Base-by-base conservation (phyloP, 2,329 filamentous ascomycete species). In the Colletotrichum coccodes region DNA sequence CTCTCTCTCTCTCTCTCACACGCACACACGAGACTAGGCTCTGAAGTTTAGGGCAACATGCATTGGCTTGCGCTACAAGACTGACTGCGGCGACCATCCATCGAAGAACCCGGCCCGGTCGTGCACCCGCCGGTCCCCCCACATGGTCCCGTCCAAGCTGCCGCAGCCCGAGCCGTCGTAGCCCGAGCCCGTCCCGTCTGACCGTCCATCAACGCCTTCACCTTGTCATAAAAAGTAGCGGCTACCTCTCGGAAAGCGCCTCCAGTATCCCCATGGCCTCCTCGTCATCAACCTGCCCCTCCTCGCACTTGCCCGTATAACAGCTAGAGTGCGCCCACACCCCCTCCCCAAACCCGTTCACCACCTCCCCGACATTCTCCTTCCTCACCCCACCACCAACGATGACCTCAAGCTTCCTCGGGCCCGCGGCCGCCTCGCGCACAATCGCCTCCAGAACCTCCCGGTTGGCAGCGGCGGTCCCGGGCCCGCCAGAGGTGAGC, bases 401-500 rank as follows among this genome's bases (percentile, higher is more conserved):
- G 16, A 89, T 80, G 52, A 89, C 75, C 73, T 89, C 82, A 2
- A 88, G 72, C 21, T 72, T 68, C 6, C n/a, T 26, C 21, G 32
- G 26, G 6, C 30, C 56, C 56, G 60, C 46, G 16, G 18, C 5
- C 52, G 76, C 75, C 26, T 67, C 72, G 2, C 65, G 59, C 4
- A 82, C 77, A 30, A 89, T 78, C 5, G 54, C 66, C 18, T 71
- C 72, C 47, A 89, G 73, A 18, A 70, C 73, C 2, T 72, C 72
- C 16, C 80, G 32, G 65, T 89, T 85, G 4, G 77, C 78, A 14
- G 74, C 68, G 3, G 82, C 83, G 46, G 74, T 72, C 1, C 84
- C 83, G 1, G 73, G 67, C 0, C 87, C 87, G 8, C 87, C 87
- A 0, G 86, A 84, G 1, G 87, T 89, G 66, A 90, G 76, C 16